These are phyloP conservation scores for Rhizopus arrhizus DNA, from an alignment of 371 early-diverging fungal genomes.

Conservation along the genomic window DNA sequence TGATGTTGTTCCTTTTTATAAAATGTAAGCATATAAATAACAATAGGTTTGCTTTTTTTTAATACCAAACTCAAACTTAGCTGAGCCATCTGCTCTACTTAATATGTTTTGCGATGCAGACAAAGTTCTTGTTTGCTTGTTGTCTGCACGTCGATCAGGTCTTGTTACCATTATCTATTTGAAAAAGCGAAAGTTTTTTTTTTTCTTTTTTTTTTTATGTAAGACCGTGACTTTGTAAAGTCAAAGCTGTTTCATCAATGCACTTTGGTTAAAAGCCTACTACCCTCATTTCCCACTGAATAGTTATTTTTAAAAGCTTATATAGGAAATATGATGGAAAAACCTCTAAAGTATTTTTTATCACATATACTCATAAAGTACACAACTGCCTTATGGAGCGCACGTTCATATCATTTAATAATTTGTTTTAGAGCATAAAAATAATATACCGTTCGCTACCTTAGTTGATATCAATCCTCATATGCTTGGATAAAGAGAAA, in stretches of 20 bases:
- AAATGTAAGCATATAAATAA: background rate
- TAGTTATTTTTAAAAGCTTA: too few species aligned
- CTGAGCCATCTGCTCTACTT: conserved; percentile 82
- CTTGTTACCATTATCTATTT: conserved; percentile 29
- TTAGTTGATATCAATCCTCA: conserved; percentile 94
- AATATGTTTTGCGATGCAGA: conserved; percentile 66
- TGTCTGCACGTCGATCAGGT: conserved; percentile 46
- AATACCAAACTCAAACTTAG: conserved; percentile 75
- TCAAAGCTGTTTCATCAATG: too few species aligned
- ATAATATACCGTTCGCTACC: conserved; percentile 71
- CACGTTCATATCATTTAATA: too few species aligned
- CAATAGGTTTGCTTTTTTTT: background rate
- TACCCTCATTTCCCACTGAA: too few species aligned
- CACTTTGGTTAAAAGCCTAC: too few species aligned
- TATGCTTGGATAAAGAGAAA: conserved; percentile 91
- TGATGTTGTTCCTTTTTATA: conserved; percentile 62
- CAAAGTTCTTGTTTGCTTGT: conserved; percentile 58
- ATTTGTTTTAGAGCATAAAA: conserved; percentile 52
- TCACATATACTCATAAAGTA: too few species aligned
- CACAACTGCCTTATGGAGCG: too few species aligned
- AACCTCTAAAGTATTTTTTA: too few species aligned
- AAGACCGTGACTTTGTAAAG: too few species aligned
- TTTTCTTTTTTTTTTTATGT: too few species aligned
- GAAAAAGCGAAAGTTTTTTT: background rate
- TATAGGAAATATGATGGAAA: too few species aligned